Evolutionary conservation across 1,284 basidiomycete species (phyloP).

Genomic region (Ceratobasidium sp.): DNA sequence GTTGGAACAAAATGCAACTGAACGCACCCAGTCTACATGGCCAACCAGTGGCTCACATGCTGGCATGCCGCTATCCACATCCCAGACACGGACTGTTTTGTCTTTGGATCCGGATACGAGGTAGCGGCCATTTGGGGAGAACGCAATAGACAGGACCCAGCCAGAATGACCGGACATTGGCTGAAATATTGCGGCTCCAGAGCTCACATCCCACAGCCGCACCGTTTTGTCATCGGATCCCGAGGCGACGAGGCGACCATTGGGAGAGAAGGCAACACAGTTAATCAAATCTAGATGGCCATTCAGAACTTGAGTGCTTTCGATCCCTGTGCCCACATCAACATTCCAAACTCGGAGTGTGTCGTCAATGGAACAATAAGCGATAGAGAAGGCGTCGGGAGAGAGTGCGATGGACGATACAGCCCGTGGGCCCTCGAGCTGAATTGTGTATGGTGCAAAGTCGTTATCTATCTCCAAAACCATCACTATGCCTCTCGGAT

Average conservation of each 20-base stretch:
- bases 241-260: conserved; percentile 21
- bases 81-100: conserved; percentile 33
- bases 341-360: conserved; percentile 39
- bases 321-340: not conserved
- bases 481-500: too few species aligned
- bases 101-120: conserved; percentile 39
- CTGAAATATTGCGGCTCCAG: not conserved
- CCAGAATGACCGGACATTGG: conserved; percentile 34
- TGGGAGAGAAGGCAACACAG: conserved; percentile 20
- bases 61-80: not conserved
- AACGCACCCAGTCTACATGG: not conserved
- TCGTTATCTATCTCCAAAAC: too few species aligned
- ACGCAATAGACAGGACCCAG: not conserved
- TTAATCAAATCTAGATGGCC: not conserved
- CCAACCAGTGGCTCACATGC: not conserved
- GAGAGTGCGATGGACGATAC: conserved; percentile 31
- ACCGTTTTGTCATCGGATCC: conserved; percentile 29
- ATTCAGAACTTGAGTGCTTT: not conserved
- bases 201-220: conserved; percentile 29
- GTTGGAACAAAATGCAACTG: conserved; percentile 25
- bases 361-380: conserved; percentile 2
- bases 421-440: not conserved
- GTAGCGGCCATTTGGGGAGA: conserved; percentile 28
- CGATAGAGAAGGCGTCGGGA: conserved; percentile 16
- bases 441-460: too few species aligned